Evolutionary conservation across 106 monocot genomes (phyloP), one percentile per base, ranked within the genome.

Genomic region (Dendrobium officinale): DNA sequence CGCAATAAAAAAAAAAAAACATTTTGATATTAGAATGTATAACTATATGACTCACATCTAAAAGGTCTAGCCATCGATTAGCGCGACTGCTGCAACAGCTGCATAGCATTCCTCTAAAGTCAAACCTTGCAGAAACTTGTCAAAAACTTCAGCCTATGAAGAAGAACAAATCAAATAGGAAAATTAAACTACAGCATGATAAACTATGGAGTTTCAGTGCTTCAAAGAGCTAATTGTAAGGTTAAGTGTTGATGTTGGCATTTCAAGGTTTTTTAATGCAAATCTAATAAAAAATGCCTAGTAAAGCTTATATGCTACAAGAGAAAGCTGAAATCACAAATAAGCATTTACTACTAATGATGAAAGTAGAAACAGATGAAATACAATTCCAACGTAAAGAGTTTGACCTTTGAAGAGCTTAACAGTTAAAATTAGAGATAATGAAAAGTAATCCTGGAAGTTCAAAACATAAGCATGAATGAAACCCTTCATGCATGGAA

Each of bases 51-150:
- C 95, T 89, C 86, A 96, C 96, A 95, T 98, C 97, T 80, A 98
- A 86, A 82, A 98, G 92, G 77, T 98, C 97, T 79, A 98, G 80
- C 97, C 97, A 95, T 20, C 94, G 85, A 78, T 98, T 91, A 68
- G n/a, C n/a, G 97, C 97, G 84, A 98, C 97, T 77, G 94, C 87
- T 67, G 95, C 97, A 83, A 98, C 97, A 72, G 94, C 91, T 82
- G 86, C 83, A 85, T 98, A 98, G 84, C 97, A 98, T 86, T 98
- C 91, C 81, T 91, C 89, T 77, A 98, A 87, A 29, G 97, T 95
- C n/a, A 87, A 89, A 42, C 97, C 97, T 80, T 87, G 88, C 29
- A 98, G 88, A 77, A 98, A 98, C 56, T 92, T 94, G 85, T 95
- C 97, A 95, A 98, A 98, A 79, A 98, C 94, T 83, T 98, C 97